Conservation (phyloP, 495 filamentous ascomycete genomes). For the Alectoria sarmentosa region DNA sequence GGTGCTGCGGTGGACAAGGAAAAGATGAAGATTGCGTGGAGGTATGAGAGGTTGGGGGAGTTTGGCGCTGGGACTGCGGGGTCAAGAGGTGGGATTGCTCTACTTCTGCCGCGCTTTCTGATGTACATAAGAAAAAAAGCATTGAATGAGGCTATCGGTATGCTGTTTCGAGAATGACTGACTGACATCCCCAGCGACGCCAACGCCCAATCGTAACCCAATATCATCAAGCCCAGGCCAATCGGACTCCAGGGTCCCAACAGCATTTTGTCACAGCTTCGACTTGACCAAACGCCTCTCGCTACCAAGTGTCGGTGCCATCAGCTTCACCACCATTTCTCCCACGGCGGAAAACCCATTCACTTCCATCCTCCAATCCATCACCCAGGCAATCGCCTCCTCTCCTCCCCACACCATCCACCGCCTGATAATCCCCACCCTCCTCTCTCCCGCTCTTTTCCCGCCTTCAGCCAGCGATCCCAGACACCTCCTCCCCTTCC, state of each 20-base stretch:
- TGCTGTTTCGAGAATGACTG: background rate
- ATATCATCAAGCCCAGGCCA: background rate
- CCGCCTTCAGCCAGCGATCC: slow-evolving; percentile 59
- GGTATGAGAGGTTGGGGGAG: slow-evolving; percentile 81
- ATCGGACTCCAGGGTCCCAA: slow-evolving; percentile 22
- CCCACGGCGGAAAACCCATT: slow-evolving; percentile 45
- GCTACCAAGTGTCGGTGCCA: slow-evolving; percentile 43
- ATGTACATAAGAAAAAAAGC: slow-evolving; percentile 15
- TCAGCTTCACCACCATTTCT: slow-evolving; percentile 51
- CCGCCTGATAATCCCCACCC: slow-evolving; percentile 72
- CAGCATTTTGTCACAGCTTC: slow-evolving; percentile 78
- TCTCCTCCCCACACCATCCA: slow-evolving; percentile 59
- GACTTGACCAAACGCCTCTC: slow-evolving; percentile 80
- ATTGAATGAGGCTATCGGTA: background rate
- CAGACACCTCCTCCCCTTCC: slow-evolving; percentile 67
- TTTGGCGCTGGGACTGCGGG: slow-evolving; percentile 46
- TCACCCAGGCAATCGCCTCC: slow-evolving; percentile 50
- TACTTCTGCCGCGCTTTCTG: slow-evolving; percentile 11
- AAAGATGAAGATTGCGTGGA: slow-evolving; percentile 98
- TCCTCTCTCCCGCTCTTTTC: slow-evolving; percentile 80
- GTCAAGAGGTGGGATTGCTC: slow-evolving; percentile 43
- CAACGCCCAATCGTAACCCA: slow-evolving; percentile 18
- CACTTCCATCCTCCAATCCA: slow-evolving; percentile 50
- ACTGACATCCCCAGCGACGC: slow-evolving; percentile 26
- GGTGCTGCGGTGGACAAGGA: slow-evolving; percentile 32